Base-by-base conservation (phyloP, 306 rosid genomes). In the Nissolia schottii region DNA sequence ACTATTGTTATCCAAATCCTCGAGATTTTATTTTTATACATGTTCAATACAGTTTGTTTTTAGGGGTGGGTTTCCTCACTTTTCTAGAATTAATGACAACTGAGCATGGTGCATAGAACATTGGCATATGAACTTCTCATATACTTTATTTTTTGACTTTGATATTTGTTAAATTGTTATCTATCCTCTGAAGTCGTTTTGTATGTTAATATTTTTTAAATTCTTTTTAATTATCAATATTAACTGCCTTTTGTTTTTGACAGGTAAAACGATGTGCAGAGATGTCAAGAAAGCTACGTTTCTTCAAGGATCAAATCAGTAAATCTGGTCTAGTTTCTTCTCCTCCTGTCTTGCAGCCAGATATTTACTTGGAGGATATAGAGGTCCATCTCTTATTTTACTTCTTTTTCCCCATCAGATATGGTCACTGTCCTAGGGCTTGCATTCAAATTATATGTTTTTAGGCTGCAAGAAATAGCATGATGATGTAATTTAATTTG, bases 261-360 rank as follows among this genome's bases (percentile, higher is more conserved):
- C 83, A 92, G 97, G 97, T 92, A 59, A 92, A 92, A 85, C 88
- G 97, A 79, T 92, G 97, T 82, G 93, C 92, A 43, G 97, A 92
- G 83, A 92, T 92, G 96, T 89, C 92, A 53, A 87, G 97, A 80
- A 92, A 89, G 89, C 86, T 92, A 49, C 79, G 96, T 7, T 85
- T 92, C 70, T 81, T 86, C 76, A 89, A 85, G 81, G 97, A 92
- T 77, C 96, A 92, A 89, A 86, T 89, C 67, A 77, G 70, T 80
- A 92, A 84, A 83, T 90, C 92, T 35, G 83, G 91, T 75, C 67
- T 87, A 16, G 43, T 84, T 67, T 54, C 90, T 58, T 83, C 96
- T 28, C 77, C 2, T 31, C 83, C 90, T 28, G 84, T 66, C 59
- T 51, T 82, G 75, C 85, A 86, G 74, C 81, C 81, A 61, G 92